These are phyloP conservation scores for Coniochaeta ligniaria DNA, from an alignment of 2,329 filamentous ascomycete species.

Conservation along the genomic window DNA sequence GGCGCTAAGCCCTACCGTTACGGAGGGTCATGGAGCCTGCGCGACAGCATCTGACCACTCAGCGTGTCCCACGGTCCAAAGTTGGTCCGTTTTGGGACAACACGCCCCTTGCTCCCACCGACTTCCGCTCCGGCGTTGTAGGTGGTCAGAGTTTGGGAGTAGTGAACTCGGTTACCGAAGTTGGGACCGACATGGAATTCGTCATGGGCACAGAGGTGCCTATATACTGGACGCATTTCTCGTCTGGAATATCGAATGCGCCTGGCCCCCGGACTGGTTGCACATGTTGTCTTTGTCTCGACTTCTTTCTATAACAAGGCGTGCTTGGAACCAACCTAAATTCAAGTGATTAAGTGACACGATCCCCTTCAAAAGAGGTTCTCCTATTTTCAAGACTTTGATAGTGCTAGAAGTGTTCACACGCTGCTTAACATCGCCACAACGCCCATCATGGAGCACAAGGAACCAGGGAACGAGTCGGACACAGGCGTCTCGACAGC, in stretches of 20 bases:
- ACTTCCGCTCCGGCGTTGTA: not conserved
- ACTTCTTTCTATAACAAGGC: not conserved
- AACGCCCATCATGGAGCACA: not conserved
- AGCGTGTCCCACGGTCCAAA: not conserved
- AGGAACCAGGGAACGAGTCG: constrained; percentile 1
- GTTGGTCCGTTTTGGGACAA: not conserved
- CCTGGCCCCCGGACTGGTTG: not conserved
- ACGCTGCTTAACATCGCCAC: not conserved
- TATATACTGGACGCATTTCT: not conserved
- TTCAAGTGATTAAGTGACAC: not conserved
- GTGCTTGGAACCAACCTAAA: not conserved
- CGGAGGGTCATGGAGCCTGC: not conserved
- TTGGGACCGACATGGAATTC: not conserved
- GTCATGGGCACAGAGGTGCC: not conserved
- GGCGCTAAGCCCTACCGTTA: not conserved
- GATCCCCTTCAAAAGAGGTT: not conserved
- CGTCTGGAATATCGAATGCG: not conserved
- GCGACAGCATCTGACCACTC: not conserved
- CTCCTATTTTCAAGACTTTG: not conserved
- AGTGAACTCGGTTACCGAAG: not conserved
- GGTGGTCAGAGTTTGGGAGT: not conserved
- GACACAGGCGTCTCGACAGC: constrained; percentile 5
- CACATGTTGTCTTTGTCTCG: not conserved
- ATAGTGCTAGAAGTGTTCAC: no score
- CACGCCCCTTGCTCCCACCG: not conserved